phyloP scores from a whole-genome alignment of 495 filamentous ascomycete genomes.

The Cercophora sp. region DNA sequence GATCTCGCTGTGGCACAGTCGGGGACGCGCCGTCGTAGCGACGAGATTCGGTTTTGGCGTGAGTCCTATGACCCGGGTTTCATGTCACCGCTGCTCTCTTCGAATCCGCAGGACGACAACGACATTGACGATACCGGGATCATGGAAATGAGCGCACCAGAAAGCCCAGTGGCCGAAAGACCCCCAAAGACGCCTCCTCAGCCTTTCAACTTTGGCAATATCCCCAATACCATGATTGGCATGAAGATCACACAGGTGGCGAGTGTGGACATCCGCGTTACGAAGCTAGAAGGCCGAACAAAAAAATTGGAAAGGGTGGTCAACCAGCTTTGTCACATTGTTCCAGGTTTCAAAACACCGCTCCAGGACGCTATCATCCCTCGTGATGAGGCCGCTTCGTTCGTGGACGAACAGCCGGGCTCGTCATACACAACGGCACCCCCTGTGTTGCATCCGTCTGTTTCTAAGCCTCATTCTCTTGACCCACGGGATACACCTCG shows the following conservation, averaged over 20 bases:
- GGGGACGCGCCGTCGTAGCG: slow-evolving; percentile 45
- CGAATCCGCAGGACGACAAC: slow-evolving; percentile 34
- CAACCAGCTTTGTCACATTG: slow-evolving; percentile 37
- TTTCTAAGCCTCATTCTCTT: slow-evolving; percentile 18
- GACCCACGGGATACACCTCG: slow-evolving; percentile 24
- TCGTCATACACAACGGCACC: slow-evolving; percentile 25
- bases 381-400: neutral
- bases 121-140: slow-evolving; percentile 37
- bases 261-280: slow-evolving; percentile 47
- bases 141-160: slow-evolving; percentile 30
- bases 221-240: slow-evolving; percentile 41
- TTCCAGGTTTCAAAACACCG: slow-evolving; percentile 34
- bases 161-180: slow-evolving; percentile 29
- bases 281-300: slow-evolving; percentile 40
- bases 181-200: slow-evolving; percentile 42
- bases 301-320: slow-evolving; percentile 47
- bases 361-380: slow-evolving; percentile 21
- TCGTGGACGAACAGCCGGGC: neutral
- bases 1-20: slow-evolving; percentile 26
- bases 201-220: slow-evolving; percentile 49
- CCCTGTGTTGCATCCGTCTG: slow-evolving; percentile 22
- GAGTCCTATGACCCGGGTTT: slow-evolving; percentile 47
- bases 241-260: slow-evolving; percentile 54
- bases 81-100: slow-evolving; percentile 47
- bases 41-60: slow-evolving; percentile 56